Conservation (phyloP, 2,329 filamentous ascomycete genomes). For the Aspergillus felis region DNA sequence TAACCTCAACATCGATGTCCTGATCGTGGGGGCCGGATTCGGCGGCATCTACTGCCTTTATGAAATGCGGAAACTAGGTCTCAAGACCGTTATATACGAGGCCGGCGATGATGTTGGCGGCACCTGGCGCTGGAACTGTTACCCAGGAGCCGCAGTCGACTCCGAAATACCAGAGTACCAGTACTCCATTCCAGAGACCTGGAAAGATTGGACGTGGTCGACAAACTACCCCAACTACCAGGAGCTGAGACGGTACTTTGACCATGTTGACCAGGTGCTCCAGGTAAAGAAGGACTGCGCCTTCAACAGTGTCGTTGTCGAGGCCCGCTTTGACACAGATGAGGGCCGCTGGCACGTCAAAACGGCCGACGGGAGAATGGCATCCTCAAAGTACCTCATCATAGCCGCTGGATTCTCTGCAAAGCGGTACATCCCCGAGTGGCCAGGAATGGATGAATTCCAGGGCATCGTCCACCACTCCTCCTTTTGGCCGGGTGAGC, state of each 20-base stretch:
- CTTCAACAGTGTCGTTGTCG: slow-evolving; percentile 44
- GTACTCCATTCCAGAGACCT: slow-evolving; percentile 49
- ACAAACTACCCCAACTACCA: slow-evolving; percentile 24
- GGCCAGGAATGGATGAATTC: slow-evolving; percentile 41
- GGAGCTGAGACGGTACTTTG: slow-evolving; percentile 47
- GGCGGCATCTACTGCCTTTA: slow-evolving; percentile 50
- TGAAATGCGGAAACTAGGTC: slow-evolving; percentile 48
- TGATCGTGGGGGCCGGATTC: slow-evolving; percentile 21
- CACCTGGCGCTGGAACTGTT: slow-evolving; percentile 56
- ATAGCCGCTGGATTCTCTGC: slow-evolving; percentile 46
- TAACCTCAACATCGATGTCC: slow-evolving; percentile 19
- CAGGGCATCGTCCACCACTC: slow-evolving; percentile 53
- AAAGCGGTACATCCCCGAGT: slow-evolving; percentile 42
- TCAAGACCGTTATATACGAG: slow-evolving; percentile 50
- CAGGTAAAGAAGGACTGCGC: slow-evolving; percentile 43
- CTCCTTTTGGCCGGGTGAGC: slow-evolving; percentile 51
- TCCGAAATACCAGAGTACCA: slow-evolving; percentile 53
- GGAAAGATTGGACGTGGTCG: slow-evolving; percentile 45
- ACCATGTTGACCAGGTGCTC: slow-evolving; percentile 44
- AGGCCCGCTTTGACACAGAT: slow-evolving; percentile 38
- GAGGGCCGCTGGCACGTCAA: slow-evolving; percentile 43
- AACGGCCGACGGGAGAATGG: slow-evolving; percentile 39
- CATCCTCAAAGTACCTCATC: slow-evolving; percentile 44
- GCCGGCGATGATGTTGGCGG: slow-evolving; percentile 51
- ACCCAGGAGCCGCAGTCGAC: slow-evolving; percentile 54